Base-by-base conservation (phyloP, 225 moss, liverwort and hornwort genomes). In the Polytrichum commune region DNA sequence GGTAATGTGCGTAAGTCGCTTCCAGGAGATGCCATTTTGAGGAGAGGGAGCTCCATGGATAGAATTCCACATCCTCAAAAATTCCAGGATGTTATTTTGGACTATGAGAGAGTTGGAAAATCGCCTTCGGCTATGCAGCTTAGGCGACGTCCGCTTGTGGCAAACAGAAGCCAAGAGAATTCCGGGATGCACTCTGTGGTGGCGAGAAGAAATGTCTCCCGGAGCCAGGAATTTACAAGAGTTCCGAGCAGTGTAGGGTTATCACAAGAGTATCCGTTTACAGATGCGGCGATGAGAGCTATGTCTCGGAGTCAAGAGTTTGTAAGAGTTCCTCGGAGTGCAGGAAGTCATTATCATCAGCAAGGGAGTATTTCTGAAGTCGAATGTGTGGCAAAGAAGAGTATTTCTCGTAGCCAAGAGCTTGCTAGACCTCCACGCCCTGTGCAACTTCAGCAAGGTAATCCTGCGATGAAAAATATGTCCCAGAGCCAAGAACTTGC, bases 161-260 rank as follows among this genome's bases (percentile, higher is more conserved):
- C 82, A 65, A 71, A 86, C 67, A 79, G 73, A 32, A 73, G 68
- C 74, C 68, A 85, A 35, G 79, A 76, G 58, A 76, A 78, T 23
- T 29, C 68, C 63, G 85, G 78, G 76, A 63, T 85, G 64, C 78
- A 85, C 61, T 65, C 72, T 8, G 63, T 78, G 23, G 70, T 18
- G 10, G 66, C 78, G 33, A 79, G 73, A 67, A 61, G 9, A 62
- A 82, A 80, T 53, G 77, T 72, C 32, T 66, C 66, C 33, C 46
- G 33, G 20, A 66, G 66, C 33, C 66, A 66, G 66, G 66, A 66
- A 23, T 10, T 66, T 33, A 16, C 46, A 46, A 53, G 22, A 69
- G 54, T 62, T 26, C 27, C 55, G 58, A 72, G 73, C 27, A 73
- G 79, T 53, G 69, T 73, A 7, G 60, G 64, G 57, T 20, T 38